These are phyloP conservation scores for Creolimax fragrantissima DNA, from an alignment of 78 protist genomes.

Conservation along the genomic window DNA sequence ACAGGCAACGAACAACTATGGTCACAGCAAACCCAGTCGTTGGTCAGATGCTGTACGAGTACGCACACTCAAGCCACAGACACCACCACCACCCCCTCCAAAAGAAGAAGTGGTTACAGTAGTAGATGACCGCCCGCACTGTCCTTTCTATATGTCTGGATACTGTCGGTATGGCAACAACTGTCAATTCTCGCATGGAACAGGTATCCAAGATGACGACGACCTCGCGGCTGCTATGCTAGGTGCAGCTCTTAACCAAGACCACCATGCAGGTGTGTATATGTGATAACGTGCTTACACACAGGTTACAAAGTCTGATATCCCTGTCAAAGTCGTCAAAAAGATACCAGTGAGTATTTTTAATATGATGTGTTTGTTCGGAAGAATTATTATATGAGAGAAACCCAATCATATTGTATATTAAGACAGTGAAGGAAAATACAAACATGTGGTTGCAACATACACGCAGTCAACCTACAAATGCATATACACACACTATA, in stretches of 20 bases:
- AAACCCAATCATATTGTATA: too few relatives aligned
- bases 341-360: too few relatives aligned
- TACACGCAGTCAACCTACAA: neutral
- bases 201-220: slow-evolving; percentile 9
- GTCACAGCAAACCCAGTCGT: neutral
- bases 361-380: too few relatives aligned
- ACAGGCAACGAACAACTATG: neutral
- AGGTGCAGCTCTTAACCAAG: neutral
- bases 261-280: neutral
- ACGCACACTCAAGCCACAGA: neutral
- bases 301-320: too few relatives aligned
- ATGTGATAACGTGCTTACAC: too few relatives aligned
- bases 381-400: too few relatives aligned
- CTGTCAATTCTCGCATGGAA: slow-evolving; percentile 36
- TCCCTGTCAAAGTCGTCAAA: too few relatives aligned
- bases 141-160: slow-evolving; percentile 33
- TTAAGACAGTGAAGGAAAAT: too few relatives aligned
- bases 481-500: neutral
- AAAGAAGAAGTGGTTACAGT: neutral
- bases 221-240: neutral
- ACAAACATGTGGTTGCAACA: neutral
- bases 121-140: slow-evolving; percentile 27
- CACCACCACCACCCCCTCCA: neutral
- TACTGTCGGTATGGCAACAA: neutral
- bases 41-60: neutral